These are phyloP conservation scores for Aspergillus ochraceus DNA, from an alignment of 2,329 filamentous ascomycete species.

Conservation along the genomic window DNA sequence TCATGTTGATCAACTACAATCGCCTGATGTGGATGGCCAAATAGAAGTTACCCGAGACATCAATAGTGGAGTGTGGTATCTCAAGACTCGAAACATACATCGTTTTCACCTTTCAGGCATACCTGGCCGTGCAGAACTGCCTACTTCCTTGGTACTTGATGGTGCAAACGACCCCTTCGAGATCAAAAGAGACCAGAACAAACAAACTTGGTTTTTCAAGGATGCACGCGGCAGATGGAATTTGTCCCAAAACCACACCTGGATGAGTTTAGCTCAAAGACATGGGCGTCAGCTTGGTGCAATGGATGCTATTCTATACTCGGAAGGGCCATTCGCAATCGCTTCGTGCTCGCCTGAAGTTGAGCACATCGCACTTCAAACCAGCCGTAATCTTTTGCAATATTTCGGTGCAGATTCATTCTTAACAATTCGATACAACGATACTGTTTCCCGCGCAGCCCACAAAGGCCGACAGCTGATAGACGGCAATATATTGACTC, in stretches of 20 bases:
- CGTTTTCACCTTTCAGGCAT: constrained; percentile 35
- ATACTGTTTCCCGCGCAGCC: neutral
- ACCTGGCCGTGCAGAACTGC: constrained; percentile 6
- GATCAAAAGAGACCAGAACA: constrained; percentile 7
- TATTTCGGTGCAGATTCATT: constrained; percentile 57
- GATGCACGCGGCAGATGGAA: constrained; percentile 21
- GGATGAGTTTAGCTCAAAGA: constrained; percentile 34
- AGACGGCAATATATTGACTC: constrained; percentile 48
- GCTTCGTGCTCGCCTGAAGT: constrained; percentile 22
- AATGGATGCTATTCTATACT: constrained; percentile 56
- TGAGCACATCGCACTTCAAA: constrained; percentile 50
- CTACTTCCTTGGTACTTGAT: constrained; percentile 22
- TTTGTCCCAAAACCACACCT: constrained; percentile 20
- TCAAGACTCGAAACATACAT: constrained; percentile 47
- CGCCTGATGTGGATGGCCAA: constrained; percentile 53
- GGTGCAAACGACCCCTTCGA: constrained; percentile 14
- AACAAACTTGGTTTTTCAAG: constrained; percentile 27
- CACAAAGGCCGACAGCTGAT: neutral
- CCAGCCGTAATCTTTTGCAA: constrained; percentile 58
- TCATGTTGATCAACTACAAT: constrained; percentile 49
- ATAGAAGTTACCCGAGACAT: constrained; percentile 41
- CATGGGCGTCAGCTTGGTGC: constrained; percentile 52
- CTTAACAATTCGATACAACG: constrained; percentile 32
- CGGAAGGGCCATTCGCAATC: constrained; percentile 48
- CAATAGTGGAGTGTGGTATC: constrained; percentile 29